These are phyloP conservation scores for Skeletonema tropicum DNA, from an alignment of 108 stramenopile genomes.

Conservation along the genomic window DNA sequence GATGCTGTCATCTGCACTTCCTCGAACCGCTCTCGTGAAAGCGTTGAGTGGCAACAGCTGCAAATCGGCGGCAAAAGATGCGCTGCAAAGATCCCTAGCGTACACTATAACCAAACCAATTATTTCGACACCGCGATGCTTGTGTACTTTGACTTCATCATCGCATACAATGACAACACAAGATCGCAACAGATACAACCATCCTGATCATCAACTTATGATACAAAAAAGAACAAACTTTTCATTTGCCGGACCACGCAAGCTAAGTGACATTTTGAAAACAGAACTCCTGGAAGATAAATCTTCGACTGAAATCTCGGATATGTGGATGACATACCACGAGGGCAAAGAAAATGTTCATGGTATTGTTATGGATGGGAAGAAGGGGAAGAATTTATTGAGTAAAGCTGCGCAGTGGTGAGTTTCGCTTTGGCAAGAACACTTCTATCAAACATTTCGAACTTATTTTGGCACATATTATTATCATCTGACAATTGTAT, in stretches of 20 bases:
- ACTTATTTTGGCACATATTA: neutral
- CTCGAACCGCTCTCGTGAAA: neutral
- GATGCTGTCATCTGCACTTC: neutral
- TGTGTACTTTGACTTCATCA: neutral
- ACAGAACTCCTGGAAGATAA: constrained; percentile 68
- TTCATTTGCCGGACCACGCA: constrained; percentile 64
- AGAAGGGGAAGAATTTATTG: constrained; percentile 54
- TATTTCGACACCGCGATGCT: neutral
- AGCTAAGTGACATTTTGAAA: constrained; percentile 77
- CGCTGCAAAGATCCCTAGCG: neutral
- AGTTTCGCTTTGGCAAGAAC: constrained; percentile 3
- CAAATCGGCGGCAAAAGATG: neutral
- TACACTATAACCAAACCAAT: neutral
- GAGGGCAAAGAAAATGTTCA: constrained; percentile 65
- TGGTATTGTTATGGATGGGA: constrained; percentile 50
- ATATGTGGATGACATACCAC: constrained; percentile 84
- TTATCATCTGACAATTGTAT: neutral
- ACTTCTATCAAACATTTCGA: neutral
- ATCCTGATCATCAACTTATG: neutral
- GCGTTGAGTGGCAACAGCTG: neutral
- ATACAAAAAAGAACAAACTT: constrained; percentile 27
- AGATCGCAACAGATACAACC: neutral
- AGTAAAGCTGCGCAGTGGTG: constrained; percentile 55
- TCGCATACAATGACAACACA: neutral
- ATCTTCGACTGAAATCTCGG: constrained; percentile 61